Evolutionary conservation across 1,284 basidiomycete species (phyloP).

Genomic region (Cryptococcus amylolentus): DNA sequence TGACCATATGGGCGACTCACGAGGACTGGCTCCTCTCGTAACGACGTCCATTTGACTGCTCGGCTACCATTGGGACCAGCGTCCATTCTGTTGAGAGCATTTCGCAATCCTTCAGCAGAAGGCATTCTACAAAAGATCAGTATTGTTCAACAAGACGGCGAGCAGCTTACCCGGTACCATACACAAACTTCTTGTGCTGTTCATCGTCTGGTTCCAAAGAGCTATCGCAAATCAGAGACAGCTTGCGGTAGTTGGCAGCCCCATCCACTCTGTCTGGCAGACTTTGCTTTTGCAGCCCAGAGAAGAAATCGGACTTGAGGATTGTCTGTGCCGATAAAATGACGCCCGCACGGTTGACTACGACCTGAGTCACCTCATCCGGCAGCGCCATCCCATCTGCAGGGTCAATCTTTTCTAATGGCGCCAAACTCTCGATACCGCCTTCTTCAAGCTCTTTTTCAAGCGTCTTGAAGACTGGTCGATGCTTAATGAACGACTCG

Average conservation of each 20-base stretch:
- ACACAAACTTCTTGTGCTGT: conserved; percentile 62
- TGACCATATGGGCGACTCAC: conserved; percentile 15
- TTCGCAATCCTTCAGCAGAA: conserved; percentile 56
- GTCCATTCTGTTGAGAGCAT: conserved; percentile 75
- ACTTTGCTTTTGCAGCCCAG: conserved; percentile 89
- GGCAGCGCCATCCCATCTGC: conserved; percentile 71
- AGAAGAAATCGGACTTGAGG: conserved; percentile 96
- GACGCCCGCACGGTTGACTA: conserved; percentile 76
- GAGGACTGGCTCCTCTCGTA: conserved; percentile 94
- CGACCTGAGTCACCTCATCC: conserved; percentile 81
- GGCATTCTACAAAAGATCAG: conserved; percentile 16
- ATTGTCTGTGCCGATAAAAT: conserved; percentile 73
- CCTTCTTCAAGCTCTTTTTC: conserved; percentile 84
- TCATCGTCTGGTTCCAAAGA: conserved; percentile 1
- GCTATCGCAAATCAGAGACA: conserved; percentile 60
- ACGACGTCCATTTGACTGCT: conserved; percentile 80
- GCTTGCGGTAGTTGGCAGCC: conserved; percentile 82
- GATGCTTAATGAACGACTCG: conserved; percentile 72
- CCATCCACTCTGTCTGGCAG: conserved; percentile 87
- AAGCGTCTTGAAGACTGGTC: conserved; percentile 94
- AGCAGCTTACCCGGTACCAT: conserved; percentile 72
- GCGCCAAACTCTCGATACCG: conserved; percentile 74
- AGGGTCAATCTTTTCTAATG: conserved; percentile 71
- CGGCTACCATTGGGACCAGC: conserved; percentile 70
- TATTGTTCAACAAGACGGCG: background rate